phyloP scores from a whole-genome alignment of 768 basidiomycete genomes.

The Megacollybia marginata region DNA sequence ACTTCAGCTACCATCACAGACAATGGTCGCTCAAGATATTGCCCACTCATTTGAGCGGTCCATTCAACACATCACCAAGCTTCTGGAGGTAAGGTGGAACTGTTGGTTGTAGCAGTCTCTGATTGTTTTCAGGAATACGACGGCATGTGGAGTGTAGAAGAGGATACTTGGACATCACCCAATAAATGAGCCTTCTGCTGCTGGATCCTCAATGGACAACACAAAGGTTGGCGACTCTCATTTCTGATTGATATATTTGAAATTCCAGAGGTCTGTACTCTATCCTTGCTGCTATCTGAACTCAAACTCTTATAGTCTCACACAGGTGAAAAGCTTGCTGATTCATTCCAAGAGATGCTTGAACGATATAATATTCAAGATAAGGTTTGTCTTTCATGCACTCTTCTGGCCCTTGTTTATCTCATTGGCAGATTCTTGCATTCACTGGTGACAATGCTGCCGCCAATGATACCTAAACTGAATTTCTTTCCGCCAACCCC shows the following conservation, averaged over 20 bases:
- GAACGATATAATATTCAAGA: conserved; percentile 11
- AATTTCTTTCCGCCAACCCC: conserved; percentile 1
- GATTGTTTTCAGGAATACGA: conserved; percentile 8
- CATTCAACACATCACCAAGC: not conserved
- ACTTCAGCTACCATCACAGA: too few species aligned
- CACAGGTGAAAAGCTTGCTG: conserved; percentile 10
- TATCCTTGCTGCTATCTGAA: not conserved
- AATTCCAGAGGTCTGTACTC: conserved; percentile 10
- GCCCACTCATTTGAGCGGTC: not conserved
- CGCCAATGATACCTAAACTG: conserved; percentile 16
- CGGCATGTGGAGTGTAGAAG: conserved; percentile 15
- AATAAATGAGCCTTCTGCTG: conserved; percentile 18
- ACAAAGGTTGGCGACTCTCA: conserved; percentile 6
- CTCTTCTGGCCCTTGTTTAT: too few species aligned
- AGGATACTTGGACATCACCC: conserved; percentile 19
- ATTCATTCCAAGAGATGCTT: conserved; percentile 11
- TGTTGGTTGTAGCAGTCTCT: too few species aligned
- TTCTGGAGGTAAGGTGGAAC: not conserved
- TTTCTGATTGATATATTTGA: conserved; percentile 17
- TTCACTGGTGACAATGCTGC: conserved; percentile 19
- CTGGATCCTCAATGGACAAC: conserved; percentile 12
- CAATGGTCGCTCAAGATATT: not conserved
- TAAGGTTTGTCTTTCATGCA: conserved; percentile 11
- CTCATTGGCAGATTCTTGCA: conserved; percentile 17
- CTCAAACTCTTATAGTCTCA: too few species aligned